Evolutionary conservation across 306 rosid species (phyloP), one percentile per base, ranked within the genome.

Genomic region (Spatholobus suberectus): DNA sequence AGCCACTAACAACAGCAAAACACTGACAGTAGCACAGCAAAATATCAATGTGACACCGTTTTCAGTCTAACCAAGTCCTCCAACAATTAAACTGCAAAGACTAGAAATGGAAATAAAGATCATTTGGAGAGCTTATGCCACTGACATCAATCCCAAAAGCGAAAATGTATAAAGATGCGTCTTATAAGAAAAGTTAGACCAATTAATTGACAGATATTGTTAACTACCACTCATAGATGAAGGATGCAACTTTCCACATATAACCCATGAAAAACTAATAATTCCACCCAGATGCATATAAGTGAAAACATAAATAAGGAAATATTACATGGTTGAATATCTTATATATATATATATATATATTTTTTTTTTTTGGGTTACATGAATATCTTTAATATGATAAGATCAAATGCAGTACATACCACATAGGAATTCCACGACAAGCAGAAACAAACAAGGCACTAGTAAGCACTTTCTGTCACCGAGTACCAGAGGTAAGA

Each of bases 11-110:
- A 74, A 82, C 43, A 68, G 12, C 9, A 78, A 80, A 66, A 46
- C 14, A 77, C 55, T 4, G 20, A 61, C 49, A 23, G 79, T 49
- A 62, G 43, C 61, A 26, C 70, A 61, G 32, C 44, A 51, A 81
- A 49, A 51, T 72, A 68, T 26, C 61, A 80, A 62, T 61, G 37
- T 69, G 46, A 70, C 75, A 21, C 12, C 11, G 12, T 72, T 70
- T 52, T 18, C n/a, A 72, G 80, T 69, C 81, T 29, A 73, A 52
- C 51, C 35, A 20, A 73, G 58, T 46, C 57, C 57, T 73, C 44
- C 70, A 73, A 40, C 52, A 85, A 80, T 49, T 79, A 27, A 61
- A 79, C 73, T 68, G 59, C 57, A 44, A 17, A n/a, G 76, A 41
- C 74, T 40, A 63, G 5, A 77, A 38, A 20, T 37, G 71, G 23